Evolutionary conservation across 108 stramenopile species (phyloP), one percentile per base, ranked within the genome.

Genomic region (Chaetoceros muelleri): DNA sequence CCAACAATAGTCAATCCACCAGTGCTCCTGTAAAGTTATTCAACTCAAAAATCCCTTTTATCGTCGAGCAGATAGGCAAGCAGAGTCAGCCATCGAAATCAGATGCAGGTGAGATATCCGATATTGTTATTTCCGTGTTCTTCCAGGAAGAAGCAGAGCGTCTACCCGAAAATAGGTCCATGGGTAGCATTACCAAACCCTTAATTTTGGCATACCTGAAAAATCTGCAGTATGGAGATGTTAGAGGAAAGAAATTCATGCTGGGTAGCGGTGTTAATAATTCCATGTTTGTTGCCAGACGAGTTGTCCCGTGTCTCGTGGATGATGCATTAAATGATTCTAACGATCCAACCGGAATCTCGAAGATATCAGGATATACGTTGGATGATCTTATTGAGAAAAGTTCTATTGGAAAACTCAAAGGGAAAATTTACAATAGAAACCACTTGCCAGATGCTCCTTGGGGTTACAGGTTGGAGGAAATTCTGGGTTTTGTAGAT

Each of bases 401-500:
- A 49, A 23, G 3, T 49, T 29, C 47, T 24, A 18, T 63, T 7
- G 48, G 27, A 22, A 28, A 49, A 16, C 34, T 52, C n/a, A 34
- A 34, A 18, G 44, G 26, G 17, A 24, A 57, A 10, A 65, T 71
- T 30, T 61, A 50, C 27, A 66, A 70, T 47, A 44, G 52, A 31
- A 58, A 72, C 10, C 27, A 50, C 20, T 19, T 60, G 25, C n/a
- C n/a, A n/a, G 65, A 70, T n/a, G 48, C 0, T 0, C 47, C 57
- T 21, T 26, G 23, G 17, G 68, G 62, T 23, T 84, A 66, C 25
- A 61, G 76, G 3, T 53, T 62, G n/a, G 84, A 82, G 24, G 82
- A 90, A 27, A 57, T 90, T 0, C 54, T 90, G 18, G 88, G 84
- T 0, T 90, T 85, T 64, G 72, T 72, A 22, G 88, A 90, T 59